Evolutionary conservation across 331 rosid species (phyloP), one percentile per base, ranked within the genome.

Genomic region (Telfairia occidentalis): DNA sequence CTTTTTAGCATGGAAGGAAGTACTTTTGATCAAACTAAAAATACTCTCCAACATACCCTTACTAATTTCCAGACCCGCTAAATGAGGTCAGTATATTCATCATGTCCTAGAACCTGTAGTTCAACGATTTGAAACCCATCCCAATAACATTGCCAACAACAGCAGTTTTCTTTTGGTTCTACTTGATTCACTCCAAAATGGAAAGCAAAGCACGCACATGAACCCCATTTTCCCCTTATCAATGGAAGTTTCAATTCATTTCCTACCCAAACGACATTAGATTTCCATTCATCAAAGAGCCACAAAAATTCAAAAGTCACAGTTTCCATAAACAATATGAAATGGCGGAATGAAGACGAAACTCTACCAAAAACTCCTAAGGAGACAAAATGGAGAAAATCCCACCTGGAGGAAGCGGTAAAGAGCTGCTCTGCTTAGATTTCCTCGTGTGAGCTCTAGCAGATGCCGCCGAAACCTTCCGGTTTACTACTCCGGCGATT

Each of bases 361-460:
- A 46, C 52, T n/a, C 3, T 19, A 52, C 28, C 28, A 52, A 52
- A 19, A 52, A 18, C 28, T 7, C 19, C 3, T 12, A 46, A 46
- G 5, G 13, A 46, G 52, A 18, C 10, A 53, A 21, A 6, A 53
- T 0, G 29, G 21, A 53, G 29, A 53, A 53, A 53, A 53, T 16
- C 59, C 48, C 11, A 92, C 96, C 96, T 69, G 88, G 78, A 29
- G 89, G 84, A 45, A 88, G 83, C 28, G 9, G 78, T 52, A 55
- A 8, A 24, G 93, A 79, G 49, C 5, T 66, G 67, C 73, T 34
- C 70, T 85, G 85, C 73, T 80, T 84, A 3, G 92, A 65, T 77
- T 80, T 87, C 21, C 98, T 78, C 45, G 98, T 90, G 84, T 88
- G 96, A 79, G 91, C 74, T 59, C 96, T 77, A 1, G 96, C 96